Conservation (phyloP, 805 yeast genomes). For the Sugiyamaella lignohabitans region DNA sequence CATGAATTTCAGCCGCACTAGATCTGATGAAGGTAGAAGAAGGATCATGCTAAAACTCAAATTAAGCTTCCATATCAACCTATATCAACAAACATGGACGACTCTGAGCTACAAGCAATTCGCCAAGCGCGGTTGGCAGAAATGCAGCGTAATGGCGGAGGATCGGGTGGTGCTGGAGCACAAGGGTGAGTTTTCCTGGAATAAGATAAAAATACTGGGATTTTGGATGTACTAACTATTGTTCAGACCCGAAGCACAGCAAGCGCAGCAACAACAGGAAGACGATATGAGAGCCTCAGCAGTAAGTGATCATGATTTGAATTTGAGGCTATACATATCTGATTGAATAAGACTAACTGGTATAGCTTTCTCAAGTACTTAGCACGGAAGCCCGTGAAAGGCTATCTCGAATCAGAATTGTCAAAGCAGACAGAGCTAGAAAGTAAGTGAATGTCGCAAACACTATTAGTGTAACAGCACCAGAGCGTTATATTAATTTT, state of each 20-base stretch:
- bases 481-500: neutral
- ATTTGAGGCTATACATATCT: neutral
- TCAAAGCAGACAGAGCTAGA: slow-evolving; percentile 83
- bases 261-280: slow-evolving; percentile 18
- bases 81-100: slow-evolving; percentile 70
- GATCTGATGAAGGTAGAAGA: too few species aligned
- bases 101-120: slow-evolving; percentile 79
- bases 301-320: slow-evolving; percentile 18
- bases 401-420: slow-evolving; percentile 76
- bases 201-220: too few species aligned
- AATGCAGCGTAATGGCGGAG: slow-evolving; percentile 43
- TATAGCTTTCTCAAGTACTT: slow-evolving; percentile 59
- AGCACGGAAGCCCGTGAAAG: slow-evolving; percentile 85
- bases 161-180: slow-evolving; percentile 1
- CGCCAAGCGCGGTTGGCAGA: slow-evolving; percentile 89
- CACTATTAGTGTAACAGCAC: too few species aligned
- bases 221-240: neutral
- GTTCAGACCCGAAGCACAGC: neutral
- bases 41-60: too few species aligned
- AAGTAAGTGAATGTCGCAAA: slow-evolving; percentile 38
- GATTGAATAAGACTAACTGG: too few species aligned
- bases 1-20: too few species aligned
- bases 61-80: too few species aligned
- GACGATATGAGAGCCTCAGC: slow-evolving; percentile 37
- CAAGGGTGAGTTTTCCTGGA: slow-evolving; percentile 6